Percentiles rank a stretch among this genome's conserved stretches.
Conservation (phyloP, 352 stramenopile species). For the Peronospora tabacina region DNA sequence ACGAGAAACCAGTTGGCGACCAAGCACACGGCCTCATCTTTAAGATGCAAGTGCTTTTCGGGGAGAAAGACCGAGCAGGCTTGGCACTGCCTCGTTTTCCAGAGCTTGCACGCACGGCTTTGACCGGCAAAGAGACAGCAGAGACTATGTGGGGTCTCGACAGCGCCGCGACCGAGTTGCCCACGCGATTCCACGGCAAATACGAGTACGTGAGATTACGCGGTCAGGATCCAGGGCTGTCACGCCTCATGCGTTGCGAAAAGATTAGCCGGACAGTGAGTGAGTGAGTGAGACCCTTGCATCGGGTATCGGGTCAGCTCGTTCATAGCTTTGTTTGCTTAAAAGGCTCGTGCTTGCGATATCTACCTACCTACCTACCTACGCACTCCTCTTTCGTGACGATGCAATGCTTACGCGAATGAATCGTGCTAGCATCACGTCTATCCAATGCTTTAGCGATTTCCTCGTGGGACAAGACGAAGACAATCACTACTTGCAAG, state of each 20-base stretch:
- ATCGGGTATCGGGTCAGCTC: neutral
- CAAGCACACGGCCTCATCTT: constrained; percentile 12
- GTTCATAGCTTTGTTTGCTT: neutral
- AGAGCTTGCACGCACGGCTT: constrained; percentile 4
- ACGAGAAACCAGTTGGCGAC: constrained; percentile 20
- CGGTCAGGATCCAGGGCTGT: constrained; percentile 10
- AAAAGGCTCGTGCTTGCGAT: constrained; percentile 4
- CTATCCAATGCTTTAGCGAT: too few relatives aligned
- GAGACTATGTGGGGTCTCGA: constrained; percentile 21
- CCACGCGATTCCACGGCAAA: constrained; percentile 11
- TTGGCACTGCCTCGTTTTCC: constrained; percentile 14
- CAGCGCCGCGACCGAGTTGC: constrained; percentile 16
- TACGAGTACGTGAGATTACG: constrained; percentile 23
- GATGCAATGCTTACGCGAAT: constrained; percentile 15
- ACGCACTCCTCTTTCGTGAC: constrained; percentile 15
- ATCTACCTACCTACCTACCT: neutral
- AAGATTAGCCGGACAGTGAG: constrained; percentile 3
- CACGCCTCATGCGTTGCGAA: neutral
- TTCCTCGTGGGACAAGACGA: too few relatives aligned
- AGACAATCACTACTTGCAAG: too few relatives aligned
- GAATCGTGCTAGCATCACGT: too few relatives aligned
- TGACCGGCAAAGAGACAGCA: constrained; percentile 21
- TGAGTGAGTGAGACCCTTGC: neutral
- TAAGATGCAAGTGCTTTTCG: constrained; percentile 23
- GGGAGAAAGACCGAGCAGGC: constrained; percentile 22